Evolutionary conservation across 164 flowering plant genomes (phyloP).

Genomic region (Piper betle): DNA sequence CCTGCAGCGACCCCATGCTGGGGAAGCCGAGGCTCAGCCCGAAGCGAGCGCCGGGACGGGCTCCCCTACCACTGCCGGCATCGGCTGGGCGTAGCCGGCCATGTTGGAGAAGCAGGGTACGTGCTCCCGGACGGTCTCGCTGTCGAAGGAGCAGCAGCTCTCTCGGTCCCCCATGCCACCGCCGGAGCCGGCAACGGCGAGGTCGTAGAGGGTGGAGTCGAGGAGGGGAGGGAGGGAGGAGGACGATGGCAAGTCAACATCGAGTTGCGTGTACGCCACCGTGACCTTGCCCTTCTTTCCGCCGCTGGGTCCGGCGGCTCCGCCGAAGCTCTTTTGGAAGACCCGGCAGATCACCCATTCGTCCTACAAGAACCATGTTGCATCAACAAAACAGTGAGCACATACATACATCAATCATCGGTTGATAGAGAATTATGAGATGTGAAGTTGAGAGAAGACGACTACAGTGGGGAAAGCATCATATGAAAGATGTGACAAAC

Average conservation of each 20-base stretch:
- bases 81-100: constrained; percentile 10
- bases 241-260: constrained; percentile 17
- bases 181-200: background rate
- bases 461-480: too few relatives aligned
- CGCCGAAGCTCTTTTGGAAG: constrained; percentile 6
- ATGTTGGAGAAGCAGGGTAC: constrained; percentile 99
- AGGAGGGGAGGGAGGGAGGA: constrained; percentile 21
- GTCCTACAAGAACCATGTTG: constrained; percentile 2
- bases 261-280: background rate
- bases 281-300: constrained; percentile 11
- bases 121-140: constrained; percentile 42
- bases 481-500: too few relatives aligned
- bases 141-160: constrained; percentile 39
- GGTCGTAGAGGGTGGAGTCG: constrained; percentile 12
- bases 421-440: too few relatives aligned
- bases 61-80: background rate
- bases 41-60: constrained; percentile 3
- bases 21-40: constrained; percentile 33
- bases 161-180: constrained; percentile 6
- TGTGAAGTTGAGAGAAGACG: too few relatives aligned
- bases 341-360: constrained; percentile 11
- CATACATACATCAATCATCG: background rate
- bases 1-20: constrained; percentile 55
- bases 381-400: background rate
- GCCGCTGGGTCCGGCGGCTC: constrained; percentile 4